Conservation (phyloP, 768 basidiomycete species). For the Mycena vulgaris region DNA sequence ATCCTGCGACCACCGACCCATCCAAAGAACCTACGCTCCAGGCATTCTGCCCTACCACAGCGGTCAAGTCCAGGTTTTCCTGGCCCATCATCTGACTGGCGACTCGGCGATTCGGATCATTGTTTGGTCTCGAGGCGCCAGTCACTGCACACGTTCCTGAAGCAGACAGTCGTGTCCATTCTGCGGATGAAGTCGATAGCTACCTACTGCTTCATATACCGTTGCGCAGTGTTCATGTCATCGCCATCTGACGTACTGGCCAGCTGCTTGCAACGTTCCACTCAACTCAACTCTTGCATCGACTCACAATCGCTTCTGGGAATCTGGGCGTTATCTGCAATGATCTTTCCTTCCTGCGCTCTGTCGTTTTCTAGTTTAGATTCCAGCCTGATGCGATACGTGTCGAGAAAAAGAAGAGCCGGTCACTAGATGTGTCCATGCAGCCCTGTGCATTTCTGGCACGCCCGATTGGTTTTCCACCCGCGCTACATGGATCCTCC, state of each 20-base stretch:
- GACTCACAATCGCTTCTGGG: neutral
- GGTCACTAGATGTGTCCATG: slow-evolving; percentile 7
- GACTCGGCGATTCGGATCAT: too few species aligned
- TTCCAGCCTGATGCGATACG: slow-evolving; percentile 10
- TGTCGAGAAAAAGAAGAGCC: slow-evolving; percentile 8
- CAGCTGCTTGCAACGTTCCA: neutral
- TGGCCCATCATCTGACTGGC: too few species aligned
- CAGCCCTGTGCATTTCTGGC: neutral
- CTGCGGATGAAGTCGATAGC: neutral
- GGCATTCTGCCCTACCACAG: too few species aligned
- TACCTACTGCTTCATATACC: neutral
- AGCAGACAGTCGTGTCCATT: neutral
- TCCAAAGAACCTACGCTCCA: too few species aligned
- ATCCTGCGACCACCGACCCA: too few species aligned
- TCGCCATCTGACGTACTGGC: neutral
- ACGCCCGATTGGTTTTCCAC: slow-evolving; percentile 21
- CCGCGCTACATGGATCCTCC: slow-evolving; percentile 31
- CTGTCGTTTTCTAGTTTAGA: slow-evolving; percentile 29
- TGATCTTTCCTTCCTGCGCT: slow-evolving; percentile 13
- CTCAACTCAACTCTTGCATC: neutral
- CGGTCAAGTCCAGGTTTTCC: too few species aligned
- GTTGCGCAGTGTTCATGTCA: neutral
- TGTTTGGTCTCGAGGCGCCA: neutral
- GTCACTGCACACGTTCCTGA: neutral
- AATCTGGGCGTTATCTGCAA: neutral